Conservation (phyloP, 192 early-diverging fungal species). For the Dissophora globulifera region DNA sequence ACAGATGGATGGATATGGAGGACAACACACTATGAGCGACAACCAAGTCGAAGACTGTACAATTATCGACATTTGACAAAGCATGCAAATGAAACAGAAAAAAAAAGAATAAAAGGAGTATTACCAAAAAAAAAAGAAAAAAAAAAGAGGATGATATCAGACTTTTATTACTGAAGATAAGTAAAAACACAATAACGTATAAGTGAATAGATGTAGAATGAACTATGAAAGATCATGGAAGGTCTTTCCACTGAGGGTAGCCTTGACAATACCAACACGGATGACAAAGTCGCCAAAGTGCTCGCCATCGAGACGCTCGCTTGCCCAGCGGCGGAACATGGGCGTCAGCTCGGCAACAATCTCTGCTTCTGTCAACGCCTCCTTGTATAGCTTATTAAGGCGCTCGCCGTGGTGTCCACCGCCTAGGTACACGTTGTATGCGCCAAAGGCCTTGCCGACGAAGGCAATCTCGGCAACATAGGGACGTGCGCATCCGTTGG, state of each 20-base stretch:
- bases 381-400: conserved; percentile 92
- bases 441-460: conserved; percentile 93
- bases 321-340: conserved; percentile 84
- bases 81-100: too few relatives aligned
- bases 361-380: conserved; percentile 88
- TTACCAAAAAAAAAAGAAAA: too few relatives aligned
- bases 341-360: conserved; percentile 82
- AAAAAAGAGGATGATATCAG: too few relatives aligned
- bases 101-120: not conserved
- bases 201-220: not conserved
- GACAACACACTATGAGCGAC: too few relatives aligned
- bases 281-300: conserved; percentile 97
- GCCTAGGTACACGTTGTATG: conserved; percentile 96
- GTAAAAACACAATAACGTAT: conserved; percentile 3
- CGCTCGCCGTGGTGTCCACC: conserved; percentile 88
- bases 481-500: conserved; percentile 97
- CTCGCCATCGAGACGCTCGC: conserved; percentile 77
- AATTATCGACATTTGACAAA: too few relatives aligned
- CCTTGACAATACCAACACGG: conserved; percentile 86
- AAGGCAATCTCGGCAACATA: conserved; percentile 95
- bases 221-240: conserved; percentile 75
- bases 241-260: conserved; percentile 77
- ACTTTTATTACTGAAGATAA: too few relatives aligned
- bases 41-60: too few relatives aligned
- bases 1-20: too few relatives aligned